Conservation (phyloP, 2,329 filamentous ascomycete genomes). For the Fusarium sp. region DNA sequence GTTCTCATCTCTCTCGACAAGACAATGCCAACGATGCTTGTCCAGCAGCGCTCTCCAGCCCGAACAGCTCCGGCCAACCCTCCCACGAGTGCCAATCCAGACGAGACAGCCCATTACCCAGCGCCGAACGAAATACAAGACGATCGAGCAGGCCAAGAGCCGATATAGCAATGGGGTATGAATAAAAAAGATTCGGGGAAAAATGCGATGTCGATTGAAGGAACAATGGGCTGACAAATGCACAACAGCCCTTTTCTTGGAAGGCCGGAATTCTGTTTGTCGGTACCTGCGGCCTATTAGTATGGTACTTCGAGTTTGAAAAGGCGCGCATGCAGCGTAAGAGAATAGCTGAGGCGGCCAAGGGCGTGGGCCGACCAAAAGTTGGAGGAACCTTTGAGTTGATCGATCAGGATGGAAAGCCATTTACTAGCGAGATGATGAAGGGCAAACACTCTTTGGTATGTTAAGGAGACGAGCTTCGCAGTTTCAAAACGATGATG, state of each 20-base stretch:
- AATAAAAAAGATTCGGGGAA: neutral
- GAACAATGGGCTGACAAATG: constrained; percentile 38
- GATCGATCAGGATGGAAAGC: constrained; percentile 80
- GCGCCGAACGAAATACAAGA: constrained; percentile 57
- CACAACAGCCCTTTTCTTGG: constrained; percentile 84
- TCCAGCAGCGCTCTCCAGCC: constrained; percentile 47
- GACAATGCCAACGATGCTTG: constrained; percentile 55
- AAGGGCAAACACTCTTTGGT: constrained; percentile 86
- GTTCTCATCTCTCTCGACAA: constrained; percentile 43
- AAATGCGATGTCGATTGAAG: neutral
- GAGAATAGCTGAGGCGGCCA: constrained; percentile 87
- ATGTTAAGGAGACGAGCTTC: constrained; percentile 42
- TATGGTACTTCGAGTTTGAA: constrained; percentile 92
- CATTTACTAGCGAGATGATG: constrained; percentile 81
- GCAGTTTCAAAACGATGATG: neutral
- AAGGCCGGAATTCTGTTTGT: constrained; percentile 89
- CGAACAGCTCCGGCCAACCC: constrained; percentile 47
- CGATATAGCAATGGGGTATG: constrained; percentile 64
- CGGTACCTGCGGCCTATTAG: constrained; percentile 75
- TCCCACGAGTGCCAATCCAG: constrained; percentile 44
- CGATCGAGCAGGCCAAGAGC: constrained; percentile 67
- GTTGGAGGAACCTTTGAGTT: constrained; percentile 89
- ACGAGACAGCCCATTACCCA: constrained; percentile 48
- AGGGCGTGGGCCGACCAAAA: constrained; percentile 91
- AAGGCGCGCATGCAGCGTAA: constrained; percentile 91